These are phyloP conservation scores for Leccinum subrobustum DNA, from an alignment of 1,284 basidiomycete species.

Conservation along the genomic window DNA sequence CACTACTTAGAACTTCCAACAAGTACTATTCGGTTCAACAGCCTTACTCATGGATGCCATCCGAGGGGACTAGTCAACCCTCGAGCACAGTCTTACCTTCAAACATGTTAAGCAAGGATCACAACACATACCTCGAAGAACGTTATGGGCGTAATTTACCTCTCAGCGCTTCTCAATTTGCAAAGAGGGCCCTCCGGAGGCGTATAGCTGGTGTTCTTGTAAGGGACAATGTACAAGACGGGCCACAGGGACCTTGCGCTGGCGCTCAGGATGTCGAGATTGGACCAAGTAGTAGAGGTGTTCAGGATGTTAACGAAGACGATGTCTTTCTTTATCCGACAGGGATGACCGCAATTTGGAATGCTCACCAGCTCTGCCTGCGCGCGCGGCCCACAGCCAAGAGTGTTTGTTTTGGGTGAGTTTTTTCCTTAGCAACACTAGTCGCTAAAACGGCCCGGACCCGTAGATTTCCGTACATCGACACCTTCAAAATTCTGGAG, in stretches of 20 bases:
- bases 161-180: conserved; percentile 65
- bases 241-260: conserved; percentile 39
- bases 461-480: conserved; percentile 90
- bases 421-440: background rate
- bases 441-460: conserved; percentile 7
- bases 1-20: conserved; percentile 49
- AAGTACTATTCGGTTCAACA: conserved; percentile 62
- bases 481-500: conserved; percentile 94
- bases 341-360: conserved; percentile 95
- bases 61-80: conserved; percentile 1
- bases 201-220: conserved; percentile 88
- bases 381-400: conserved; percentile 59
- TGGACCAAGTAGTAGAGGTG: conserved; percentile 60
- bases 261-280: conserved; percentile 48
- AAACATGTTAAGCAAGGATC: conserved; percentile 45
- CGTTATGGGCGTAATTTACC: conserved; percentile 94
- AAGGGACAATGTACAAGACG: conserved; percentile 48
- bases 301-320: conserved; percentile 67
- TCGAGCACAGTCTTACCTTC: conserved; percentile 1
- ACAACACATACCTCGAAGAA: conserved; percentile 79
- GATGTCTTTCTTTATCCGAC: conserved; percentile 88
- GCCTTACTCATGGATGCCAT: conserved; percentile 24
- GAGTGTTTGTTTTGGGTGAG: conserved; percentile 90
- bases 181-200: conserved; percentile 84
- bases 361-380: conserved; percentile 76